Percentiles rank a stretch among this genome's conserved stretches.
phyloP scores from a whole-genome alignment of 768 basidiomycete genomes.

The Rhodotorula toruloides region DNA sequence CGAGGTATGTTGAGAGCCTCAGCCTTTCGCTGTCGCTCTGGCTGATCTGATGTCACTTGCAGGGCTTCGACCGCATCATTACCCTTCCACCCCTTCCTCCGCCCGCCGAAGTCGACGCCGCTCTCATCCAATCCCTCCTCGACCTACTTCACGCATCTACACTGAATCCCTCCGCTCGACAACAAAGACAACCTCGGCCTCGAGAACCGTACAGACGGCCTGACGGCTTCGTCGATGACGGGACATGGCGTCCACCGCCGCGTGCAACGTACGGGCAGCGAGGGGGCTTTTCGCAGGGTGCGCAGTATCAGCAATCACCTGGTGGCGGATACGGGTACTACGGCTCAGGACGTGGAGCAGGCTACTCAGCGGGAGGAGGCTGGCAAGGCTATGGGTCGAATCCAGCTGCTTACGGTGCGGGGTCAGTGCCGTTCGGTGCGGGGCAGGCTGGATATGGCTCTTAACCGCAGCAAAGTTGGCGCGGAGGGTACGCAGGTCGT shows the following conservation, averaged over 20 bases:
- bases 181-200: conserved; percentile 14
- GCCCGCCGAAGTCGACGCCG: conserved; percentile 5
- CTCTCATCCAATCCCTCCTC: conserved; percentile 24
- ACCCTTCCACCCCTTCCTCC: conserved; percentile 31
- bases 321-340: too few relatives aligned
- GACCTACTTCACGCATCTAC: not conserved
- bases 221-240: conserved; percentile 29
- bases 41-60: rapidly evolving
- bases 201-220: conserved; percentile 2
- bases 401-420: too few relatives aligned
- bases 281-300: not conserved
- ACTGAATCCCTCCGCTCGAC: not conserved
- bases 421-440: too few relatives aligned
- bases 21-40: not conserved
- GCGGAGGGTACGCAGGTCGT: too few relatives aligned
- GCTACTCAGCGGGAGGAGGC: not conserved
- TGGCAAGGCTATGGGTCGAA: not conserved
- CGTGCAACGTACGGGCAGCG: not conserved
- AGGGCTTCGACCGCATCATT: conserved; percentile 35
- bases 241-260: conserved; percentile 24
- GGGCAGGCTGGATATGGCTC: too few relatives aligned
- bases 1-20: conserved; percentile 15
- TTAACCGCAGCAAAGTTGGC: too few relatives aligned
- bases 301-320: too few relatives aligned
- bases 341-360: too few relatives aligned